Evolutionary conservation across 1,139 yeast genomes (phyloP), one percentile per base, ranked within the genome.

Genomic region (Tardiomyces digboiensis): DNA sequence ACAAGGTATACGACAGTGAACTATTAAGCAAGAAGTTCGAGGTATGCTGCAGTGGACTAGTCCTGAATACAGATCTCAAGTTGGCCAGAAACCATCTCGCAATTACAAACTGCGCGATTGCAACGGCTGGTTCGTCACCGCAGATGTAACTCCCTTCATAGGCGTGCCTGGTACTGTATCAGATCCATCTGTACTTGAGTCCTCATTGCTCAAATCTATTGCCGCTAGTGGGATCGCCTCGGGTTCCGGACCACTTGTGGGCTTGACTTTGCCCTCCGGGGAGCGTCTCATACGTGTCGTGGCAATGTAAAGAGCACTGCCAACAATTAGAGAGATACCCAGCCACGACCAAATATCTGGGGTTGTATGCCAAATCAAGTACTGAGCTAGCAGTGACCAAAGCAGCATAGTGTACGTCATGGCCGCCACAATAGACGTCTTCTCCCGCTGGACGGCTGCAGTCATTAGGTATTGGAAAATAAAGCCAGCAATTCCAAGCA

Each of bases 401-500:
- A 87, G 65, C 71, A 88, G 73, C 55, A 81, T 86, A 2, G 87
- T 72, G 61, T 88, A 88, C 5, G 76, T 67, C 74, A 85, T 81
- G 49, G 84, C 71, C 4, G 91, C 72, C 0, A 89, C 88, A 46
- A 86, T 73, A 1, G 88, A 79, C 1, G 96, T 95, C 45, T 74
- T 74, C 49, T 85, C 95, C 47, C 87, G 68, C 60, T 86, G 95
- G 43, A 88, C 74, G 1, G 95, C 97, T 2, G 87, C 80, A 0
- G 97, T 85, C 45, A 85, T 64, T 23, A 82, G 67, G 54, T 80
- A 79, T 60, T 88, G 96, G 79, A 82, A 83, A 45, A 80, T 64
- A 60, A 88, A 88, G 0, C 97, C 97, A 39, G 84, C 73, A 10
- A 82, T 52, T 2, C 96, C 95, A 50, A 86, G 72, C 23, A 74